Evolutionary conservation across 139 green algal genomes (phyloP), one percentile per base, ranked within the genome.

Genomic region (Microglena sp.): DNA sequence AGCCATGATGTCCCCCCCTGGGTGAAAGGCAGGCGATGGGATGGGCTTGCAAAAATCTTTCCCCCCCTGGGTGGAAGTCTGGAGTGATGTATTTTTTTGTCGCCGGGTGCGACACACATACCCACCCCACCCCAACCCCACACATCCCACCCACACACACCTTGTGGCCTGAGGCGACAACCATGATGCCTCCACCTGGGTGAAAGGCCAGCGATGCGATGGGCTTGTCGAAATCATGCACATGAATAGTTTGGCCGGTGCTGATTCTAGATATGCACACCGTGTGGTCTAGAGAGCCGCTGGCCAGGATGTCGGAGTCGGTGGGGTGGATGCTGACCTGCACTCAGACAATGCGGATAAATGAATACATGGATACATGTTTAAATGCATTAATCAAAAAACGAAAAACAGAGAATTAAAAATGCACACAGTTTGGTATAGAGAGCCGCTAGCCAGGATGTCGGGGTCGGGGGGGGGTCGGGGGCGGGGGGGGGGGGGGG

Each of bases 191-290:
- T 0, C 80, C 83, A 2, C 59, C 46, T 1, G 77, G 58, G 56
- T 93, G 79, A 60, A 96, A 96, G 26, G 89, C 84, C 21, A 96
- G 68, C 0, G 83, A 91, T 15, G 90, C 87, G 44, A 96, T 96
- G 36, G 90, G 86, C 45, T 85, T 83, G 44, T n/a, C n/a, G n/a
- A n/a, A n/a, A 32, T 87, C 81, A 55, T 83, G 70, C 6, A 62
- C 70, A 21, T 69, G 32, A 8, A 92, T 69, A 73, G 80, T 90
- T 60, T 88, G 57, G 0, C 77, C 84, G 0, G 74, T 90, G 53
- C 59, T 57, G 22, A 83, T 73, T 36, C 92, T 75, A 90, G 90
- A 96, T 53, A 96, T 60, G 1, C 68, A 45, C 24, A 87, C 84
- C 34, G 84, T 74, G 58, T 91, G 82, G 68, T 96, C 90, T 22